phyloP scores from a whole-genome alignment of 2,329 filamentous ascomycete species.

The Falciphora oryzae region DNA sequence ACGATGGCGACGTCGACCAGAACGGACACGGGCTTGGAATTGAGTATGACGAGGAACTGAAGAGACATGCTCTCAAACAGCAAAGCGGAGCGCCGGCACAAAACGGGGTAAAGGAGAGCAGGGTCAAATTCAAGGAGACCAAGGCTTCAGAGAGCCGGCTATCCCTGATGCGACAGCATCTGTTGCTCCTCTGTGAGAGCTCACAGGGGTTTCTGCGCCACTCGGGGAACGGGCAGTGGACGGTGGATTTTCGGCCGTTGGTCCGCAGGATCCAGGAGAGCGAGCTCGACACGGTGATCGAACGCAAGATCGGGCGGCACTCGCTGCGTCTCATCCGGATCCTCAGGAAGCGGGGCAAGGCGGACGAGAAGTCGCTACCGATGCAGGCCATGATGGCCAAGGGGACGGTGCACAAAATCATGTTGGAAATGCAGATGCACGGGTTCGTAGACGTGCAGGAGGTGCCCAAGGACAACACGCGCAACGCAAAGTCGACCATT shows the following conservation, averaged over 20 bases:
- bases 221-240: constrained; percentile 70
- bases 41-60: constrained; percentile 12
- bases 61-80: constrained; percentile 20
- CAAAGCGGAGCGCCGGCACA: constrained; percentile 16
- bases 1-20: constrained; percentile 22
- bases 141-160: constrained; percentile 40
- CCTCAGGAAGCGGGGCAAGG: constrained; percentile 77
- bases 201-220: constrained; percentile 63
- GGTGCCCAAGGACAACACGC: constrained; percentile 80
- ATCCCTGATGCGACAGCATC: constrained; percentile 62
- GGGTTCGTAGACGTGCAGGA: constrained; percentile 91
- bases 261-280: constrained; percentile 64
- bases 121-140: constrained; percentile 47
- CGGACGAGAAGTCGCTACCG: constrained; percentile 89
- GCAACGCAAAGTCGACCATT: constrained; percentile 75
- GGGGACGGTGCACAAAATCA: constrained; percentile 75
- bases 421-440: constrained; percentile 78
- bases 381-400: constrained; percentile 78
- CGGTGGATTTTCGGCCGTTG: constrained; percentile 73
- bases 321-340: constrained; percentile 82
- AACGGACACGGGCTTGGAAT: constrained; percentile 22
- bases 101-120: constrained; percentile 26
- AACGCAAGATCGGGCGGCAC: constrained; percentile 67
- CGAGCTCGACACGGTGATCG: constrained; percentile 77
- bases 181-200: constrained; percentile 67